Conservation (phyloP, 495 filamentous ascomycete genomes). For the Ascodesmis nigricans region DNA sequence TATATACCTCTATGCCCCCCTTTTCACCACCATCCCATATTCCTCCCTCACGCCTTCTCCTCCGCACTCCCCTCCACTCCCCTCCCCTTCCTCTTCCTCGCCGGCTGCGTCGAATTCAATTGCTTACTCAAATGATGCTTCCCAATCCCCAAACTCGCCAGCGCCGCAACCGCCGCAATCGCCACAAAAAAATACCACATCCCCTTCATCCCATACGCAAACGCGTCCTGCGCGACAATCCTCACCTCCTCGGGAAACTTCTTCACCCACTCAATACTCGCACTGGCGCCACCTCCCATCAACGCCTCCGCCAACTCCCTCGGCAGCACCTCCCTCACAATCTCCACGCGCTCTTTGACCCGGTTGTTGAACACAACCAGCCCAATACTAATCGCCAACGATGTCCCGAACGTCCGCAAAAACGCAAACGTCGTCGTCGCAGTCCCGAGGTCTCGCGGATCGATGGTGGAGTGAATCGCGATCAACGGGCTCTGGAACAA, state of each 20-base stretch:
- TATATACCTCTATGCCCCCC: slow-evolving; percentile 8
- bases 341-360: slow-evolving; percentile 21
- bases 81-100: slow-evolving; percentile 6
- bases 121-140: slow-evolving; percentile 19
- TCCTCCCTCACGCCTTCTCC: too few relatives aligned
- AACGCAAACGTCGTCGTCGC: slow-evolving; percentile 60
- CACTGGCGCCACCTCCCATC: slow-evolving; percentile 26
- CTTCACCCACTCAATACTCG: slow-evolving; percentile 26
- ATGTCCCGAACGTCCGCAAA: slow-evolving; percentile 46
- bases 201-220: slow-evolving; percentile 23
- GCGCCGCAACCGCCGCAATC: slow-evolving; percentile 23
- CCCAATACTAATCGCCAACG: slow-evolving; percentile 54
- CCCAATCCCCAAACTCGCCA: slow-evolving; percentile 23
- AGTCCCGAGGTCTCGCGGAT: slow-evolving; percentile 46
- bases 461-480: slow-evolving; percentile 50
- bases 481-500: slow-evolving; percentile 59
- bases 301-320: slow-evolving; percentile 22
- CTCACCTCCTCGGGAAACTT: slow-evolving; percentile 16
- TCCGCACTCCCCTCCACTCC: background rate
- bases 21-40: too few relatives aligned
- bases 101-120: slow-evolving; percentile 16
- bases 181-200: slow-evolving; percentile 31
- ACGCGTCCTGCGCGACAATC: slow-evolving; percentile 21
- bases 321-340: slow-evolving; percentile 17
- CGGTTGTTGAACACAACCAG: slow-evolving; percentile 58